Evolutionary conservation across 2,329 filamentous ascomycete species (phyloP), one percentile per base, ranked within the genome.

Genomic region (Cordyceps farinosa): DNA sequence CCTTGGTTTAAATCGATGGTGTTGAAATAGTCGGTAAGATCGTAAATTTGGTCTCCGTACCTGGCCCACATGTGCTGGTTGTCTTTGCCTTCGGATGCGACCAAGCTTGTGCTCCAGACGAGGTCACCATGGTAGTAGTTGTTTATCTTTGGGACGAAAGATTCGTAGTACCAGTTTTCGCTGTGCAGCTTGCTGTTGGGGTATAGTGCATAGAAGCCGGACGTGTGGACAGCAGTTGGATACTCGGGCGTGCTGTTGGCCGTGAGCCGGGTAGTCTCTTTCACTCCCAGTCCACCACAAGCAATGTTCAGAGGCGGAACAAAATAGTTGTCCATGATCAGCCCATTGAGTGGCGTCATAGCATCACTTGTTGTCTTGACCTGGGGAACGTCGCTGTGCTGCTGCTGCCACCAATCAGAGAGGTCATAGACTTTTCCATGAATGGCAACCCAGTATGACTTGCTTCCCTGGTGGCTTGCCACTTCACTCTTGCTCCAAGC

Each of bases 361-460:
- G 80, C 76, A 1, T 82, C 78, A 4, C 78, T 80, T 1, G 81
- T 83, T 0, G 87, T 89, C 64, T 88, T 80, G 58, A 84, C 86
- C 54, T 75, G 76, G 0, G 69, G 32, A 10, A 78, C 87, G 71
- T 96, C 92, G 72, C 91, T 94, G 78, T 99, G 95, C 63, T 96
- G 86, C 29, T 84, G 77, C 71, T 84, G 91, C 87, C 89, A 97
- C 74, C 96, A 99, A 63, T 93, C 90, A 60, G 88, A 86, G 51
- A 99, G 86, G 70, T 99, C 95, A 77, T 98, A 99, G 38, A 98
- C 94, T 48, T 87, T 87, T 66, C 95, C 95, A 63, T 88, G 89
- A 68, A 96, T 87, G 69, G 90, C 92, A 70, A 98, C 94, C 79
- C 84, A 99, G 74, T 88, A 97, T 72, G 97, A 90, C 62, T 87